Evolutionary conservation across 495 filamentous ascomycete species (phyloP).

Genomic region (Halenospora varia): DNA sequence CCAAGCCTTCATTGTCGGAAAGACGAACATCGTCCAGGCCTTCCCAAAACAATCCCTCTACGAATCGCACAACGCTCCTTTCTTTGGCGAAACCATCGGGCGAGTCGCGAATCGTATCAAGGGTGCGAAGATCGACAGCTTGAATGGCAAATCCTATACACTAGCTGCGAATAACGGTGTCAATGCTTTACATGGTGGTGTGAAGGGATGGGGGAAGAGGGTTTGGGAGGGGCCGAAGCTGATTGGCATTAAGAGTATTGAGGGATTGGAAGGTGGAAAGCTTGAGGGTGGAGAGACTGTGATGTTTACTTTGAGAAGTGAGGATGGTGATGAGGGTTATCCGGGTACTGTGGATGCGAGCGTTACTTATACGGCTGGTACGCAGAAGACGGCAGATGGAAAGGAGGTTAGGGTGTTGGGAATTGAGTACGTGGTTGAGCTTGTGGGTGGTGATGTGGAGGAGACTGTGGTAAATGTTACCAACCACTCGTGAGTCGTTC

Average conservation of each 20-base stretch:
- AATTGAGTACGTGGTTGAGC: conserved; percentile 84
- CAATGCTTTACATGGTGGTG: conserved; percentile 81
- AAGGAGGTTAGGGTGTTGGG: conserved; percentile 63
- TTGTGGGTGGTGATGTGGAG: conserved; percentile 68
- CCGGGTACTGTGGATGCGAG: conserved; percentile 76
- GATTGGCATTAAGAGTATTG: conserved; percentile 43
- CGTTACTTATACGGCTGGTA: conserved; percentile 73
- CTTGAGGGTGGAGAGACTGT: conserved; percentile 70
- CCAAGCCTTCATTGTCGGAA: conserved; percentile 69
- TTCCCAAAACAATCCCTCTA: conserved; percentile 75
- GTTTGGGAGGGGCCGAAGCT: conserved; percentile 72
- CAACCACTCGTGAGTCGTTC: conserved; percentile 75
- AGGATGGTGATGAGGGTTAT: conserved; percentile 79
- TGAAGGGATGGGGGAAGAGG: conserved; percentile 78
- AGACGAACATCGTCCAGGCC: conserved; percentile 77
- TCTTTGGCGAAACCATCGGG: conserved; percentile 92
- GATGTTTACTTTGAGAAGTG: conserved; percentile 67
- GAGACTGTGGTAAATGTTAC: conserved; percentile 90
- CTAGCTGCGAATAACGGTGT: conserved; percentile 70
- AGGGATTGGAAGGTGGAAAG: conserved; percentile 41
- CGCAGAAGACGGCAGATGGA: conserved; percentile 50
- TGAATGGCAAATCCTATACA: conserved; percentile 69
- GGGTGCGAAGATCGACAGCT: conserved; percentile 59
- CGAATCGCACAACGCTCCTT: conserved; percentile 64
- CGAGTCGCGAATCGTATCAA: conserved; percentile 86